Conservation (phyloP, 352 stramenopile species). For the Phytophthora crassamura region DNA sequence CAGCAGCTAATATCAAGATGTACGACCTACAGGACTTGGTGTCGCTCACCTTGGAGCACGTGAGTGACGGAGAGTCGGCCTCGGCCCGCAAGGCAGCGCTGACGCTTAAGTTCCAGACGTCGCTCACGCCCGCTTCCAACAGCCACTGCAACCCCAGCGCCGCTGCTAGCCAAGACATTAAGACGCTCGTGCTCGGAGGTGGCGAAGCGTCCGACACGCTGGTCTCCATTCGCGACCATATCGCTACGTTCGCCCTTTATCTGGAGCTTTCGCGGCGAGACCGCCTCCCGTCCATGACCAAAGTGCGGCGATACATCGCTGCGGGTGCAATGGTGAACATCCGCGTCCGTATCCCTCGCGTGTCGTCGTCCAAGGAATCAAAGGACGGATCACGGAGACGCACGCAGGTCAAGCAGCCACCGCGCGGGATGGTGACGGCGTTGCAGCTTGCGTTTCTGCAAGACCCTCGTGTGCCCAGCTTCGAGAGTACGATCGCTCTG, state of each 20-base stretch:
- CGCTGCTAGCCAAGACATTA: conserved; percentile 48
- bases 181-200: conserved; percentile 54
- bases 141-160: conserved; percentile 20
- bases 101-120: conserved; percentile 60
- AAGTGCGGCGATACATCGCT: conserved; percentile 53
- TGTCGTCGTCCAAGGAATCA: conserved; percentile 16
- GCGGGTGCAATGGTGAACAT: conserved; percentile 63
- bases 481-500: conserved; percentile 44
- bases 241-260: conserved; percentile 65
- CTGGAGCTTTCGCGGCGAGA: conserved; percentile 55
- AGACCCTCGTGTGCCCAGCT: conserved; percentile 34
- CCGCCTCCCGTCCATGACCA: conserved; percentile 36
- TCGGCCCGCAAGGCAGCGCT: conserved; percentile 49
- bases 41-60: conserved; percentile 56
- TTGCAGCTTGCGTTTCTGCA: conserved; percentile 64
- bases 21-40: conserved; percentile 60
- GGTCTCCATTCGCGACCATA: conserved; percentile 44
- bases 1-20: conserved; percentile 25
- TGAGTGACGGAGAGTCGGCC: conserved; percentile 52
- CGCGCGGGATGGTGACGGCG: conserved; percentile 39
- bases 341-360: conserved; percentile 43
- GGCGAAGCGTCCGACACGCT: conserved; percentile 48
- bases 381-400: conserved; percentile 20
- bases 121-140: conserved; percentile 29
- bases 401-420: conserved; percentile 26